These are phyloP conservation scores for Solanum etuberosum DNA, from an alignment of 257 asterid species.

Conservation along the genomic window DNA sequence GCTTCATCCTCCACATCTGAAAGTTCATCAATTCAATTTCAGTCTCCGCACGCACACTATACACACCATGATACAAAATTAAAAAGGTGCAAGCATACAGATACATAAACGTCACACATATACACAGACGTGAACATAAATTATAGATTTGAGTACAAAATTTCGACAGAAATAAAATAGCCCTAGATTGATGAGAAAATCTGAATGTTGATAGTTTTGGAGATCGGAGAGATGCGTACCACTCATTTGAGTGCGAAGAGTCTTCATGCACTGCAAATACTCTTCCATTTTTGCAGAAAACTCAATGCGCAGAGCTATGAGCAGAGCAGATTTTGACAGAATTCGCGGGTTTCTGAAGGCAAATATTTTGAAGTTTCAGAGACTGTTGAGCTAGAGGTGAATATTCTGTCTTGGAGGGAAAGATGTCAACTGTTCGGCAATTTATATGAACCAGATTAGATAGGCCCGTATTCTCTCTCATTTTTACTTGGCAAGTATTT, in stretches of 20 bases:
- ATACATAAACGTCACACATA: neutral
- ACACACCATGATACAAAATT: neutral
- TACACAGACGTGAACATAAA: neutral
- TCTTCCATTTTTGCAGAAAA: conserved; percentile 52
- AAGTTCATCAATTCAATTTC: neutral
- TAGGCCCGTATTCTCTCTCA: neutral
- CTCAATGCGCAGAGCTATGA: neutral
- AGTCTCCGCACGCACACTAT: neutral
- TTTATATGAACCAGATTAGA: neutral
- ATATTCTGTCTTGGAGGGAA: neutral
- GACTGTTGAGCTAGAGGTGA: neutral
- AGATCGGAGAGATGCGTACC: conserved; percentile 25
- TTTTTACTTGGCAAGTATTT: neutral
- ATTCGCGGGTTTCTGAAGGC: neutral
- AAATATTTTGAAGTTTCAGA: neutral
- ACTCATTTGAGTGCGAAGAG: conserved; percentile 75
- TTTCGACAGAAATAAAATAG: neutral
- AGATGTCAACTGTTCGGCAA: neutral
- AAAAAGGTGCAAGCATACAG: neutral
- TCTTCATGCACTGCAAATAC: conserved; percentile 67
- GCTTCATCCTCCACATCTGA: conserved; percentile 96
- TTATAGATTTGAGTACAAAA: neutral
- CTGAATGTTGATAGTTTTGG: neutral
- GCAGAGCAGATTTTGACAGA: neutral
- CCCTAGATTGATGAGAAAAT: neutral